Base-by-base conservation (phyloP, 768 basidiomycete genomes). In the Mycena rebaudengoi region DNA sequence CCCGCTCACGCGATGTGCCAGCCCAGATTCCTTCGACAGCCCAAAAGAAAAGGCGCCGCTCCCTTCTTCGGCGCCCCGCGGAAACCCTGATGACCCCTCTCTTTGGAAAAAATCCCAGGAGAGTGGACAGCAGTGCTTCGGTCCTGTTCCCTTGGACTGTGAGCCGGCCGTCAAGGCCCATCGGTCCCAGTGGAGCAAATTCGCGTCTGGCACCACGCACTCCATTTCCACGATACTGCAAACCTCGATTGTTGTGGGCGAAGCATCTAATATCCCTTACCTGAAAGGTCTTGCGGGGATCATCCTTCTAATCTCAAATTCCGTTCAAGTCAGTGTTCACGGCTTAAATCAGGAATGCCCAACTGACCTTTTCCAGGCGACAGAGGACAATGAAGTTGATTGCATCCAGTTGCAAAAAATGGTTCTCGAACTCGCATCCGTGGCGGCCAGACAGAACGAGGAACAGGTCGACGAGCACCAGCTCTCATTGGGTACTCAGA, bases 241-340 rank as follows among this genome's bases (percentile, higher is more conserved):
- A 29, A 43, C 59, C 12, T 32, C 26, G 20, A 49, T 68, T 26
- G 49, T 66, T 4, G 48, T 69, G 1, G 68, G 68, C 25, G 68
- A 69, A 33, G 64, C 68, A 2, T 51, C 61, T 12, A 66, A 69
- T 44, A 58, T 69, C 26, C 62, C 68, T 5, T 69, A 66, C 41
- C 49, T 69, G 26, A 69, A 69, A 33, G 68, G 68, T 45, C 46
- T 69, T 20, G 68, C 68, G 13, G 68, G 68, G 13, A 66, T 69
- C 16, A 60, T 69, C 21, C 40, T 69, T 5, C 26, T 63, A 7
- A 39, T 69, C 26, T 66, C 62, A 32, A 66, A 63, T 12, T 45
- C 68, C 10, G 65, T 69, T 28, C 65, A 69, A 41, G 66, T 64
- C 43, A 43, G 62, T 60, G n/a, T n/a, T 18, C 4, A 18, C 10